These are phyloP conservation scores for Mucor circinelloides DNA, from an alignment of 371 early-diverging fungal genomes.

Conservation along the genomic window DNA sequence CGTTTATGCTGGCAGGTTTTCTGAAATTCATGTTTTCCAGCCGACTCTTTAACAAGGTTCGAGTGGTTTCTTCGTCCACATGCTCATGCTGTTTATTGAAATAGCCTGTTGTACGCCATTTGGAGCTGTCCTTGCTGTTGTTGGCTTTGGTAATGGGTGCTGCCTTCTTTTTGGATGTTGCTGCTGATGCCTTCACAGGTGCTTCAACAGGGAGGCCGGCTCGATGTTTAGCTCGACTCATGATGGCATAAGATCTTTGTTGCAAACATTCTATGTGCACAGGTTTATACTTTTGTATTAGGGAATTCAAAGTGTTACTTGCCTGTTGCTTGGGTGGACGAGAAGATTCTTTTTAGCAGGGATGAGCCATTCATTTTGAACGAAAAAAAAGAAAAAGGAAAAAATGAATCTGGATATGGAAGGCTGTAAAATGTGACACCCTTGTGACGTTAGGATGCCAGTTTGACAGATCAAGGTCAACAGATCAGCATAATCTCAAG, in stretches of 20 bases:
- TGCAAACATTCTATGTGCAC: conserved; percentile 1
- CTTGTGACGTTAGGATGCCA: too few species aligned
- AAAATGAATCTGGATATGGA: too few species aligned
- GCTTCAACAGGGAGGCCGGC: conserved; percentile 23
- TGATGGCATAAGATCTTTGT: conserved; percentile 30
- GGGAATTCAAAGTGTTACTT: too few species aligned
- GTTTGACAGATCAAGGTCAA: too few species aligned
- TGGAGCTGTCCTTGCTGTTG: neutral
- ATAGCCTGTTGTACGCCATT: neutral
- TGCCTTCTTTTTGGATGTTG: neutral
- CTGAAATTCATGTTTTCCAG: conserved; percentile 3
- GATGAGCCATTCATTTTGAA: too few species aligned
- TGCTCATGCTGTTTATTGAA: neutral
- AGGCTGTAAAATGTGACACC: too few species aligned
- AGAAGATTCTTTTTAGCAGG: too few species aligned
- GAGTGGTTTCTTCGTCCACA: neutral
- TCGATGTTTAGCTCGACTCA: conserved; percentile 28
- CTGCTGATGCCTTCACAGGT: too few species aligned
- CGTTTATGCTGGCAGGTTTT: conserved; percentile 29
- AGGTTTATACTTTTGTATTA: neutral
- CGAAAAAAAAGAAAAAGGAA: too few species aligned
- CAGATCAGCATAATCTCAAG: too few species aligned
- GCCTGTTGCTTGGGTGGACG: too few species aligned
- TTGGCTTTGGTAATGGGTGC: neutral
- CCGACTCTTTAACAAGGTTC: neutral